Base-by-base conservation (phyloP, 345 rosid species). In the Hibiscus syriacus region DNA sequence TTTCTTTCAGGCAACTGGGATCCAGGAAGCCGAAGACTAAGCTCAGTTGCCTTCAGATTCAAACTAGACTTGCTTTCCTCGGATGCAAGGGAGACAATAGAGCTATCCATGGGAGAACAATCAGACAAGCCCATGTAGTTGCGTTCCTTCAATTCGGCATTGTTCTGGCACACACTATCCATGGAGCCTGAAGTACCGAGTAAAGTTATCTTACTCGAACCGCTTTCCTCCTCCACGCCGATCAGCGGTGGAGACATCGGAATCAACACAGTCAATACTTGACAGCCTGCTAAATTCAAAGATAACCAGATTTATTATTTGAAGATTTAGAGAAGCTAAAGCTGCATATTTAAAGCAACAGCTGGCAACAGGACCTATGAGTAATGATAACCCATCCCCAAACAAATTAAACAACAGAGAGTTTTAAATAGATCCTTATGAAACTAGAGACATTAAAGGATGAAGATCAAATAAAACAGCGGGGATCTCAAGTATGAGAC, bases 11-110 rank as follows among this genome's bases (percentile, higher is more conserved):
- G 90, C 10, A 87, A 82, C 57, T 66, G 93, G 14, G 86, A 85
- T 62, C 93, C 90, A 17, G 90, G 93, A 73, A 85, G 90, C 36
- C 93, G 89, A 17, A 88, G 90, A 71, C 87, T 80, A 38, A 38
- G 41, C 64, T 88, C 93, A 4, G 86, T 85, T 66, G 90, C 90
- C 78, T 82, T 88, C 34, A 84, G 75, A 77, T 85, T 83, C 69
- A 83, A 72, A 73, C 69, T 77, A 57, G 56, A 76, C 69, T 80
- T 78, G 66, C 64, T 62, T 3, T 72, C 85, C 53, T 64, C 70
- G 0, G 79, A 64, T 17, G 30, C 57, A 32, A 45, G 70, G 10
- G 86, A 75, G 50, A 59, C 71, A 0, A 58, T 72, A 2, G 82
- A 84, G 61, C 85, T 76, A 68, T 79, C 82, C 23, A 68, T 80